Base-by-base conservation (phyloP, 331 rosid species). In the Phaseolus coccineus region DNA sequence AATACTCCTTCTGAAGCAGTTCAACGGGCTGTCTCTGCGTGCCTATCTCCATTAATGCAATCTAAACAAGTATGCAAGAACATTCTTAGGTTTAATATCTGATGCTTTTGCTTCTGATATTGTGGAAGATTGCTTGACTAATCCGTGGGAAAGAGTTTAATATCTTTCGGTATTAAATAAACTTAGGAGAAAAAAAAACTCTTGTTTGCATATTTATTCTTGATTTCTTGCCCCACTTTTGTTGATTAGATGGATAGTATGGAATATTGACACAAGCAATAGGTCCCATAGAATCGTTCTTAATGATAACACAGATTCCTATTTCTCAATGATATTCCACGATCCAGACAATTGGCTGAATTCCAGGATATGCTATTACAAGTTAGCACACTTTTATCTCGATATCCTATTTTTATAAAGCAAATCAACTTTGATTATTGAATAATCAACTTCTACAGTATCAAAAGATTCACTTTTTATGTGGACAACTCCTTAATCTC, bases 1-100 rank as follows among this genome's bases (percentile, higher is more conserved):
- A 95, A 93, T 76, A 95, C 99, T 79, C 99, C 99, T 39, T 93
- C 99, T 24, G 99, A 95, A 88, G 97, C 99, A 85, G 99, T 95
- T 88, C 99, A 95, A 85, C 91, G 99, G 61, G 99, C 99, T 3
- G 99, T 95, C 44, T 89, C 98, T 22, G 63, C 85, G 0, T 95
- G 99, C 87, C 85, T 95, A 51, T 92, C 99, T 57, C 99, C 99
- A 52, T 81, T 95, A 74, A 93, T 93, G 99, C 93, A 87, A 78
- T 93, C 99, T 52, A 95, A 95, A 85, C 90, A 93, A 81, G 99
- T 95, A 87, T 73, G 84, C 61, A 77, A 13, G n/a, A 46, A 39
- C 15, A 69, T 66, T 28, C 71, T 66, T 56, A n/a, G 52, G 57
- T 31, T 70, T 71, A 76, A 42, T 48, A 57, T 33, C 64, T 35